Evolutionary conservation across 2,329 filamentous ascomycete genomes (phyloP).

Genomic region (Verticillium longisporum): DNA sequence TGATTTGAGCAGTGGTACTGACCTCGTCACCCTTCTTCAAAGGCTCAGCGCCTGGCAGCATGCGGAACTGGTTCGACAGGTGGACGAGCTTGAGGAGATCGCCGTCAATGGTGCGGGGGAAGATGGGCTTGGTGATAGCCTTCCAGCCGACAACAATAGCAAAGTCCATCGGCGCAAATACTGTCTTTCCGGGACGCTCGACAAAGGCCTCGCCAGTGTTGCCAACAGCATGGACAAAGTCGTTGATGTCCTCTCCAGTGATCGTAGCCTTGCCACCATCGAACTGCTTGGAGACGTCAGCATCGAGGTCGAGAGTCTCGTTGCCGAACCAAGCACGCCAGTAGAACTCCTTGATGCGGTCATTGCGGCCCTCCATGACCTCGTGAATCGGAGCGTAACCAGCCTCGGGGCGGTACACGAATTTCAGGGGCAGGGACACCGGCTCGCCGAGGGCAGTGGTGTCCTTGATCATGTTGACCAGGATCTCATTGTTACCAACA

Average conservation of each 20-base stretch:
- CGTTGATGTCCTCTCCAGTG: slow-evolving; percentile 87
- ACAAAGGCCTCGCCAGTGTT: slow-evolving; percentile 98
- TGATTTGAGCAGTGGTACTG: slow-evolving; percentile 89
- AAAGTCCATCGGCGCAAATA: slow-evolving; percentile 97
- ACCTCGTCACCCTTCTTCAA: slow-evolving; percentile 93
- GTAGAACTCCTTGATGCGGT: slow-evolving; percentile 99
- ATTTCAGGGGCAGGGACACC: slow-evolving; percentile 77
- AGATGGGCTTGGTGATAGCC: slow-evolving; percentile 98
- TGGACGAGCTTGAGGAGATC: slow-evolving; percentile 95
- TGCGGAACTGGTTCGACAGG: slow-evolving; percentile 94
- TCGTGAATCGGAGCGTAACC: slow-evolving; percentile 97
- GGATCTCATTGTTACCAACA: slow-evolving; percentile 68
- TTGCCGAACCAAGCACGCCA: slow-evolving; percentile 96
- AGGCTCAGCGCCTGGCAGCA: slow-evolving; percentile 92
- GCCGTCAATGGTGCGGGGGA: slow-evolving; percentile 91
- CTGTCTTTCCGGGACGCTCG: slow-evolving; percentile 86
- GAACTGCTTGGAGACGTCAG: slow-evolving; percentile 78
- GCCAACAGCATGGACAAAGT: slow-evolving; percentile 98
- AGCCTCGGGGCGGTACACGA: slow-evolving; percentile 89
- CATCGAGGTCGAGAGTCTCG: slow-evolving; percentile 76
- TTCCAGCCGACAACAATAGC: slow-evolving; percentile 98
- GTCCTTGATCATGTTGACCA: slow-evolving; percentile 87
- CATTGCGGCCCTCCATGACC: slow-evolving; percentile 92
- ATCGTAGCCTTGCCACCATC: slow-evolving; percentile 84
- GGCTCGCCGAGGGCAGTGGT: slow-evolving; percentile 78